Percentiles rank a stretch among this genome's conserved stretches.
phyloP scores from a whole-genome alignment of 1,284 basidiomycete genomes.

The Athelia psychrophila region DNA sequence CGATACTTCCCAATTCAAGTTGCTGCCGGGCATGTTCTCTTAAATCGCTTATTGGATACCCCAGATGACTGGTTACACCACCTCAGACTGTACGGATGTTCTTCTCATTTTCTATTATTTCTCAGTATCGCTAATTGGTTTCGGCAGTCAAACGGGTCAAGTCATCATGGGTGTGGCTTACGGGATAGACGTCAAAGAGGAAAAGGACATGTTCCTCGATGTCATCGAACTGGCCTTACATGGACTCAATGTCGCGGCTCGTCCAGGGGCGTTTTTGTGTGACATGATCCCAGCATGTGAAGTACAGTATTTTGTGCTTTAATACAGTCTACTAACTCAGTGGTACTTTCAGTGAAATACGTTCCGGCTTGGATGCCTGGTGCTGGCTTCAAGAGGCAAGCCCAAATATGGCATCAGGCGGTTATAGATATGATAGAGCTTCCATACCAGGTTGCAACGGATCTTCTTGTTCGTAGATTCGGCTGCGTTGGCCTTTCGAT shows the following conservation, averaged over 20 bases:
- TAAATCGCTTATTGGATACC: neutral
- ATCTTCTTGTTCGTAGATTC: neutral
- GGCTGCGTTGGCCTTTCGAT: neutral
- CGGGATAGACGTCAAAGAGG: neutral
- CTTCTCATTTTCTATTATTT: neutral
- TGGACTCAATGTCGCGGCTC: neutral
- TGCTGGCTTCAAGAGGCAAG: neutral
- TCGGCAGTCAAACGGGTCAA: neutral
- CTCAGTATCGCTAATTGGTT: neutral
- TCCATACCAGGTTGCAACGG: neutral
- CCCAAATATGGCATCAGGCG: neutral
- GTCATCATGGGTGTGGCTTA: neutral
- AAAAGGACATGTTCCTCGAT: neutral
- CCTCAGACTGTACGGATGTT: neutral
- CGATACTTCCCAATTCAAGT: neutral
- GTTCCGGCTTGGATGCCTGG: neutral
- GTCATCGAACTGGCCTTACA: neutral
- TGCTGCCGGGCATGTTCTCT: neutral
- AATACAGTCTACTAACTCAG: neutral
- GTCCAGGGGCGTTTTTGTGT: neutral
- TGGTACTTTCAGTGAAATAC: neutral
- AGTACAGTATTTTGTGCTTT: neutral
- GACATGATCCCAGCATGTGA: neutral
- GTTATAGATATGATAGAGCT: neutral
- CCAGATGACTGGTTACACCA: neutral